Evolutionary conservation across 2,329 filamentous ascomycete species (phyloP).

Genomic region (Sporothrix pseudoabietina): DNA sequence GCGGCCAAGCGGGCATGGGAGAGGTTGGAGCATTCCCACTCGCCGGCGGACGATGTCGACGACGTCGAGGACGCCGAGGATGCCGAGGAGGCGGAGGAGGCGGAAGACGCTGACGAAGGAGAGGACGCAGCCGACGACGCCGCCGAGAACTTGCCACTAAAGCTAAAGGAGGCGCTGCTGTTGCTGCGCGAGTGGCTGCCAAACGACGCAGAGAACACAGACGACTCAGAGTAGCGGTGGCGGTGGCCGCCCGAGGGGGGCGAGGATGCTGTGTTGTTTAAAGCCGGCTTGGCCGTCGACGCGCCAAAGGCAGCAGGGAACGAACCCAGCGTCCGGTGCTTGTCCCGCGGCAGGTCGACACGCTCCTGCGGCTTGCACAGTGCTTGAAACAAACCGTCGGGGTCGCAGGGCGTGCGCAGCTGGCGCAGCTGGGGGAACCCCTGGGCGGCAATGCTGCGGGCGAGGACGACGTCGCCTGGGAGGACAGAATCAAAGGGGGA

Average conservation of each 20-base stretch:
- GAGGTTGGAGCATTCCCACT: slow-evolving; percentile 44
- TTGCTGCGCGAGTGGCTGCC: slow-evolving; percentile 28
- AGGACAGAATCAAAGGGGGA: not conserved
- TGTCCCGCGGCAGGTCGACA: slow-evolving; percentile 55
- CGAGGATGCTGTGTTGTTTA: not conserved
- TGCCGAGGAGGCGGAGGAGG: not conserved
- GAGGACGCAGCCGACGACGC: not conserved
- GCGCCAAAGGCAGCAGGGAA: not conserved
- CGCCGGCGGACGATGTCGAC: not conserved
- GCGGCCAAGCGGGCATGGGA: slow-evolving; percentile 61
- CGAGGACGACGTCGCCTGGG: slow-evolving; percentile 63
- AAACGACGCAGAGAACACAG: slow-evolving; percentile 15
- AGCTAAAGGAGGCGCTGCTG: slow-evolving; percentile 26
- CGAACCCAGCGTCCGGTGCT: slow-evolving; percentile 39
- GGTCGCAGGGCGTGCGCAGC: slow-evolving; percentile 68
- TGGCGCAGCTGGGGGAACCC: slow-evolving; percentile 64
- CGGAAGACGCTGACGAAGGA: not conserved
- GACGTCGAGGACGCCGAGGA: not conserved
- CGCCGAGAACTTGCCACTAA: not conserved
- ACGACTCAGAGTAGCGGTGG: slow-evolving; percentile 27
- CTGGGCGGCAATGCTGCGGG: slow-evolving; percentile 60
- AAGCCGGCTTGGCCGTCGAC: not conserved
- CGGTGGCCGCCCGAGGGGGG: not conserved
- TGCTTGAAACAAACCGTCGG: slow-evolving; percentile 67
- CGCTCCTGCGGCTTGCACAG: slow-evolving; percentile 66